Evolutionary conservation across 2,329 filamentous ascomycete species (phyloP), one percentile per base, ranked within the genome.

Genomic region (Pseudopithomyces maydicus): DNA sequence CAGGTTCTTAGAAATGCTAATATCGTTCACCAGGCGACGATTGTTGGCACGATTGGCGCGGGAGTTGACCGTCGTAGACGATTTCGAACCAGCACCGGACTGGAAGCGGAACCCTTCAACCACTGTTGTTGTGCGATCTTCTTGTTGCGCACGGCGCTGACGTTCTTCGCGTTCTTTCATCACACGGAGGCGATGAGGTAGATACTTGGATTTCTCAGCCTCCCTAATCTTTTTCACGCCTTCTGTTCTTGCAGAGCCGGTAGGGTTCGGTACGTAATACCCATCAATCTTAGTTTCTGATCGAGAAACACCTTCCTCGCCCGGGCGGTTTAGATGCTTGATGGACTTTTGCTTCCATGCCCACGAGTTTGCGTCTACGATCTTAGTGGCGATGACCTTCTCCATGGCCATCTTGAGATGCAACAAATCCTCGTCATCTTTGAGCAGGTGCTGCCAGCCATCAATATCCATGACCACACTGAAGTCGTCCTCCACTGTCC

Each of bases 161-260:
- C 92, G 90, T 75, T 95, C 92, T 75, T 97, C 93, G 50, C 93
- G 87, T 22, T 90, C 91, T 78, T 90, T 95, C 75, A 95, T 91
- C 19, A 99, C 92, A 72, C 96, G 96, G 79, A 99, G 95, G 63
- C 96, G 93, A 81, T 99, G 95, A 39, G 95, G 95, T 7, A 99
- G 84, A 73, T 99, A 99, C 73, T 97, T 97, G 26, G 93, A 97
- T 80, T 99, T 99, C 75, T 99, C 95, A 0, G 92, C 91, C 74
- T 99, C 96, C 60, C 96, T 84, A 55, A 99, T 98, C 81, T 94
- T 96, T 81, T 96, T 94, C 69, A 92, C 88, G 26, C 92, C 93
- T 78, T 99, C 93, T 0, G 95, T 97, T 55, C 95, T 87, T 55
- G 95, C 95, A 66, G 88, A 90, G 33, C 95, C 95, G 10, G 92